These are phyloP conservation scores for Biscogniauxia mediterranea DNA, from an alignment of 2,329 filamentous ascomycete genomes.

Conservation along the genomic window DNA sequence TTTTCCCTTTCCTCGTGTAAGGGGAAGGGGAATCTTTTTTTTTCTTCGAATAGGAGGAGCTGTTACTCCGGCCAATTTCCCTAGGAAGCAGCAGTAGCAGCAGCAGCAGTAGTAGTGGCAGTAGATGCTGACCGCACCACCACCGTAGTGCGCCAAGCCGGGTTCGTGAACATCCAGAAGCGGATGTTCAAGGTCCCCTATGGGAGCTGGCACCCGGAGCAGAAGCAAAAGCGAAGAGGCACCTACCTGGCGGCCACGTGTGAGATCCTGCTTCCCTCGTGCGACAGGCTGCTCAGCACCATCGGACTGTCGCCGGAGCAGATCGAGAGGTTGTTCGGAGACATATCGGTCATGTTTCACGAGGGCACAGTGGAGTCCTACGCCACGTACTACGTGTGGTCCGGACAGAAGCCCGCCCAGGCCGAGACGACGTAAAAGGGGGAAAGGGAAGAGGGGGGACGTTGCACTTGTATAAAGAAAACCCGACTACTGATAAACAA, in stretches of 20 bases:
- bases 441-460: too few relatives aligned
- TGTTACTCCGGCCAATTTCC: too few relatives aligned
- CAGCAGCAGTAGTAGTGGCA: background rate
- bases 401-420: conserved; percentile 16
- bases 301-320: conserved; percentile 15
- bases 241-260: conserved; percentile 28
- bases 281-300: conserved; percentile 11
- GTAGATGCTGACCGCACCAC: background rate
- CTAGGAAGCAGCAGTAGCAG: too few relatives aligned
- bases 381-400: conserved; percentile 22
- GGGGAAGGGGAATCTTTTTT: too few relatives aligned
- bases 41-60: too few relatives aligned
- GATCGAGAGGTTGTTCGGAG: conserved; percentile 14
- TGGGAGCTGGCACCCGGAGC: conserved; percentile 47
- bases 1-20: conserved; percentile 5
- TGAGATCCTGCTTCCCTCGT: conserved; percentile 16
- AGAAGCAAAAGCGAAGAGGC: conserved; percentile 44
- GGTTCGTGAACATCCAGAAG: conserved; percentile 41
- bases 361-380: conserved; percentile 15
- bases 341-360: conserved; percentile 15
- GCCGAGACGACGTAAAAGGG: background rate
- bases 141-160: conserved; percentile 26
- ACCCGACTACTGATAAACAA: too few relatives aligned
- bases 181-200: conserved; percentile 44
- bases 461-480: too few relatives aligned